Percentiles rank a stretch among this genome's conserved stretches.
These are phyloP conservation scores for Bruguiera parviflora DNA, from an alignment of 345 rosid genomes.

Conservation along the genomic window DNA sequence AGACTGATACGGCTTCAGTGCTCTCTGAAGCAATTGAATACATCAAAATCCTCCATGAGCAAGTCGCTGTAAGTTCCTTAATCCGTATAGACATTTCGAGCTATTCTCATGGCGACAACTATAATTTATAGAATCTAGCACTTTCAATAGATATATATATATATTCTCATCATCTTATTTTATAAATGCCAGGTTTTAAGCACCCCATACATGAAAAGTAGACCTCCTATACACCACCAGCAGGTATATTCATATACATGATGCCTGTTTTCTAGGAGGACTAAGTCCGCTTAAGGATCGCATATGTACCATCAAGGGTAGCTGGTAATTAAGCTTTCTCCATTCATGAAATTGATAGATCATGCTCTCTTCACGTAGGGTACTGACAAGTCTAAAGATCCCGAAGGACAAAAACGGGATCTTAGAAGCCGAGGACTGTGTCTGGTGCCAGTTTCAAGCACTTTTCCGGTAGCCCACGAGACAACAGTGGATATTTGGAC, in stretches of 20 bases:
- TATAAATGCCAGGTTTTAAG: constrained; percentile 56
- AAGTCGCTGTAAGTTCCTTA: constrained; percentile 63
- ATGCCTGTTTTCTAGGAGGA: neutral
- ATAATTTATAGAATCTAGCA: no score
- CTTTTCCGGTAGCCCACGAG: constrained; percentile 85
- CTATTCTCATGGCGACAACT: no score
- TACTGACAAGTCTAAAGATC: constrained; percentile 50
- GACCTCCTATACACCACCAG: constrained; percentile 70
- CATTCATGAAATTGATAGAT: no score
- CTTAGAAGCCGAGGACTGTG: constrained; percentile 90
- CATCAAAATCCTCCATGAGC: constrained; percentile 92
- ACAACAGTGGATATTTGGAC: constrained; percentile 79
- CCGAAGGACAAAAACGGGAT: constrained; percentile 70
- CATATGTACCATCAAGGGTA: no score
- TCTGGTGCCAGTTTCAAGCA: constrained; percentile 84
- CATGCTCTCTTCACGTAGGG: constrained; percentile 28
- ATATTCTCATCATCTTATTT: neutral
- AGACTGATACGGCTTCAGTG: constrained; percentile 99
- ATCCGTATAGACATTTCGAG: neutral
- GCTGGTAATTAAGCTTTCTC: no score
- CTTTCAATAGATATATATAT: no score
- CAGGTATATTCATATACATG: constrained; percentile 37
- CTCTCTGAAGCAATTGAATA: constrained; percentile 95
- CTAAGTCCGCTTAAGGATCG: no score
- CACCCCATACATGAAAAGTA: constrained; percentile 90